Conservation (phyloP, 2,329 filamentous ascomycete species). For the Penicillium sp. region DNA sequence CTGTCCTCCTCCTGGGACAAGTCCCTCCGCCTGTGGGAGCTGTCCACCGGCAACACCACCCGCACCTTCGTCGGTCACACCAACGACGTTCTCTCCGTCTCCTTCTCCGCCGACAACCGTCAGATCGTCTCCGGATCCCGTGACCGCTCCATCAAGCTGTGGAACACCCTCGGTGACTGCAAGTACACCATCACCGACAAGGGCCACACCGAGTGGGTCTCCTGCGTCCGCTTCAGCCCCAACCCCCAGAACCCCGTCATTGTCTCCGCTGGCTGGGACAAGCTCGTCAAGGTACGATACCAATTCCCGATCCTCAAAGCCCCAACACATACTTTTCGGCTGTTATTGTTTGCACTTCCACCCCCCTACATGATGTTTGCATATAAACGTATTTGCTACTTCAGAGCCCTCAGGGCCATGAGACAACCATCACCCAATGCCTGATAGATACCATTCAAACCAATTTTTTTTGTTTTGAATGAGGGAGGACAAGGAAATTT, state of each 20-base stretch:
- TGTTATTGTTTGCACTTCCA: conserved; percentile 14
- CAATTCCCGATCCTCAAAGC: conserved; percentile 5
- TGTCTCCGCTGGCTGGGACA: conserved; percentile 98
- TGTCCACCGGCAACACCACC: conserved; percentile 94
- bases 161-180: conserved; percentile 99
- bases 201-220: conserved; percentile 99
- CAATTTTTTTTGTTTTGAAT: conserved; percentile 17
- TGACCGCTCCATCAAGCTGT: conserved; percentile 99
- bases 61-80: conserved; percentile 98
- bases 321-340: neutral
- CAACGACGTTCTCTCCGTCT: conserved; percentile 99
- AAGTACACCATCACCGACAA: conserved; percentile 99
- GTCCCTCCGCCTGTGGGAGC: conserved; percentile 99
- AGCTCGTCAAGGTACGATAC: conserved; percentile 95
- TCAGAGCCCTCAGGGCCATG: conserved; percentile 97
- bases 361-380: conserved; percentile 82
- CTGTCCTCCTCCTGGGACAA: conserved; percentile 99
- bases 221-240: conserved; percentile 98
- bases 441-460: conserved; percentile 41
- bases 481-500: conserved; percentile 20
- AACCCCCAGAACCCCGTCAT: conserved; percentile 99
- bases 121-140: conserved; percentile 99
- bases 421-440: conserved; percentile 89
- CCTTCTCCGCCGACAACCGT: conserved; percentile 99
- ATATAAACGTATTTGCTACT: conserved; percentile 99